Evolutionary conservation across 2,329 filamentous ascomycete genomes (phyloP).

Genomic region (Trichoderma arundinaceum): DNA sequence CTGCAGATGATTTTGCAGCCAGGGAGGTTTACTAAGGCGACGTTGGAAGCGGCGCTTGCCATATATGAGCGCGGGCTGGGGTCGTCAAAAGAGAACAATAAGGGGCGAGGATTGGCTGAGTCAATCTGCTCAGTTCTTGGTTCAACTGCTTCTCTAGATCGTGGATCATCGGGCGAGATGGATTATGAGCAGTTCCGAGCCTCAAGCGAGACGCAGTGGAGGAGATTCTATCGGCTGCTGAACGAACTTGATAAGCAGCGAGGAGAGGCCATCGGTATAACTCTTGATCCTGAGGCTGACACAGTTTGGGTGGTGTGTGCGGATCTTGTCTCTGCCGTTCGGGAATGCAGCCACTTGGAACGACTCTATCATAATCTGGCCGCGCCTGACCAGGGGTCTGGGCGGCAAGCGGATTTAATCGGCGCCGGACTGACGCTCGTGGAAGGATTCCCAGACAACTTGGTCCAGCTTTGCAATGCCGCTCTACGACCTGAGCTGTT

Average conservation of each 20-base stretch:
- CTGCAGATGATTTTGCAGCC: constrained; percentile 81
- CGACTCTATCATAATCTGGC: constrained; percentile 71
- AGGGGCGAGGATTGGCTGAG: constrained; percentile 70
- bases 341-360: constrained; percentile 81
- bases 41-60: constrained; percentile 80
- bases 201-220: constrained; percentile 84
- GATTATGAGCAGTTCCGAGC: constrained; percentile 77
- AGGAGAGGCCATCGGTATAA: constrained; percentile 79
- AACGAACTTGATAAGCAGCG: constrained; percentile 85
- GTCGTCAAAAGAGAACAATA: constrained; percentile 45
- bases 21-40: constrained; percentile 78
- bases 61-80: constrained; percentile 75
- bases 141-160: constrained; percentile 69
- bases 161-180: constrained; percentile 65
- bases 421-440: constrained; percentile 73
- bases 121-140: constrained; percentile 75
- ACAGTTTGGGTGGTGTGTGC: constrained; percentile 85
- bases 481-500: constrained; percentile 76
- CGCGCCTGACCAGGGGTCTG: constrained; percentile 57
- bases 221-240: constrained; percentile 83
- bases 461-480: constrained; percentile 69
- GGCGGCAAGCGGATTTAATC: constrained; percentile 66
- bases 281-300: constrained; percentile 71
- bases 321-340: constrained; percentile 78
- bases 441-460: constrained; percentile 70